Conservation (phyloP, 192 early-diverging fungal genomes). For the Dimargaris cristalligena region DNA sequence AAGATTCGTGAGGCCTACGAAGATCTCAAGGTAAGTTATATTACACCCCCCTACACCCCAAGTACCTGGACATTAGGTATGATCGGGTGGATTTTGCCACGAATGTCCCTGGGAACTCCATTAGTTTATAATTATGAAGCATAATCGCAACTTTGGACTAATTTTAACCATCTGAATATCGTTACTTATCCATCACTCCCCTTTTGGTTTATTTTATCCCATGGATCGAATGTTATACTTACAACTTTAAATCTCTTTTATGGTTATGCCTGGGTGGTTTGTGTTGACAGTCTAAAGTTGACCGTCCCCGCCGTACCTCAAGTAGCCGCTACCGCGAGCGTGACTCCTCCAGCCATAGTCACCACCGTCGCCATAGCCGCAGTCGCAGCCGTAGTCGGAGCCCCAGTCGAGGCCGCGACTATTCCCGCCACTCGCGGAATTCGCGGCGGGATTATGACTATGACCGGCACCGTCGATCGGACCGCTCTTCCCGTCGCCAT, state of each 20-base stretch:
- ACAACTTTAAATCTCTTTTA: too few relatives aligned
- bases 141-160: background rate
- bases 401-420: background rate
- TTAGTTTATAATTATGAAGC: background rate
- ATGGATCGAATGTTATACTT: background rate
- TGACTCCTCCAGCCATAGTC: slow-evolving; percentile 13
- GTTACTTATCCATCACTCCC: background rate
- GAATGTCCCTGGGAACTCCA: background rate
- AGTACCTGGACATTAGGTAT: background rate
- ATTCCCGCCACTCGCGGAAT: background rate
- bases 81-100: background rate
- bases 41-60: background rate
- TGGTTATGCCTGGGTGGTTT: background rate
- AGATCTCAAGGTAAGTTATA: slow-evolving; percentile 32
- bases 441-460: background rate
- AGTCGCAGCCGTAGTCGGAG: slow-evolving; percentile 10
- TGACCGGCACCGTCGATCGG: background rate
- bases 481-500: background rate
- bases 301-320: slow-evolving; percentile 7
- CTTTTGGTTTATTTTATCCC: background rate
- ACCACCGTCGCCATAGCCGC: slow-evolving; percentile 10
- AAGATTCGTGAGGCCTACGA: slow-evolving; percentile 58
- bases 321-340: slow-evolving; percentile 10
- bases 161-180: background rate
- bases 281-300: background rate